Conservation (phyloP, 2,329 filamentous ascomycete genomes). For the Penicillium glabrum region DNA sequence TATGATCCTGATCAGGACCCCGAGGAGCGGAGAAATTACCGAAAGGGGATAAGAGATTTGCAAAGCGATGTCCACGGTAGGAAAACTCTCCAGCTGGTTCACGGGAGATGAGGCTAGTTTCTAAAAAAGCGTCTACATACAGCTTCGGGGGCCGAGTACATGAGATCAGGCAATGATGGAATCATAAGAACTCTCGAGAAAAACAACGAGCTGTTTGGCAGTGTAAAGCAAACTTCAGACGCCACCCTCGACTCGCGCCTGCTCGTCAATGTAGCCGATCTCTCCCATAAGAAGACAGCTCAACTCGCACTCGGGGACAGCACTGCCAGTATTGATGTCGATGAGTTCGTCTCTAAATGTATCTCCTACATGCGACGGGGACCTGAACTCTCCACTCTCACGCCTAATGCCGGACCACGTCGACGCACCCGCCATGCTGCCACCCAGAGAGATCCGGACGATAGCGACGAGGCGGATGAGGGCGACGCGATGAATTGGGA, state of each 20-base stretch:
- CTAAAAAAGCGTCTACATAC: conserved; percentile 8
- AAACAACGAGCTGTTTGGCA: conserved; percentile 64
- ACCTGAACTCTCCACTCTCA: conserved; percentile 54
- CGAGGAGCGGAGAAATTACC: conserved; percentile 69
- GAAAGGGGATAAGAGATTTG: conserved; percentile 69
- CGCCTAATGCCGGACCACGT: conserved; percentile 40
- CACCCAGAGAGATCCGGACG: conserved; percentile 49
- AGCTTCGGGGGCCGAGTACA: conserved; percentile 71
- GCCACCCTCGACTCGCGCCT: conserved; percentile 88
- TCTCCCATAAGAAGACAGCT: conserved; percentile 75
- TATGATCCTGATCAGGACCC: conserved; percentile 85
- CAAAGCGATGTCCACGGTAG: conserved; percentile 60
- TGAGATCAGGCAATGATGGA: conserved; percentile 64
- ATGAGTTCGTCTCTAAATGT: conserved; percentile 89
- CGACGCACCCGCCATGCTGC: conserved; percentile 33
- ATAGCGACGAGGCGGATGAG: conserved; percentile 64
- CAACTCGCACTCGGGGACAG: conserved; percentile 69
- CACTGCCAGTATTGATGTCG: conserved; percentile 77
- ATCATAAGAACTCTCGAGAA: conserved; percentile 65
- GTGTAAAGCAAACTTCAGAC: conserved; percentile 84
- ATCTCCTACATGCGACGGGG: conserved; percentile 81
- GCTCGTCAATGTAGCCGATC: conserved; percentile 75
- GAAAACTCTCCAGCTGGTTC: background rate
- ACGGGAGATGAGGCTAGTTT: background rate
- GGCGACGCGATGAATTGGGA: conserved; percentile 85